Percentiles rank a stretch among this genome's conserved stretches.
These are phyloP conservation scores for Trametes hirsuta DNA, from an alignment of 1,284 basidiomycete species.

Conservation along the genomic window DNA sequence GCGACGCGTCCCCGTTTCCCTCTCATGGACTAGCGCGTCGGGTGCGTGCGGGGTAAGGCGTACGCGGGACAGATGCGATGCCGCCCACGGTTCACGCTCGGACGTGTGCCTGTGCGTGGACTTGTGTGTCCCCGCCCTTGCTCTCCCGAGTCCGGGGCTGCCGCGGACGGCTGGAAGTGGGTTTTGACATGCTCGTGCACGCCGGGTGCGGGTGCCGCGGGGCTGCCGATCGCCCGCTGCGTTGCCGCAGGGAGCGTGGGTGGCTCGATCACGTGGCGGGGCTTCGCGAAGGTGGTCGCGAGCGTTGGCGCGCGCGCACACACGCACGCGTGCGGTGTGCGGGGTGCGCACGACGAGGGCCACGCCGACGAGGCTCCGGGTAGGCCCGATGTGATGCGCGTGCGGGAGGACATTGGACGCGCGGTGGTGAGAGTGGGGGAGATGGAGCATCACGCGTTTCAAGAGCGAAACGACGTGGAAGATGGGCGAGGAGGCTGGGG, in stretches of 20 bases:
- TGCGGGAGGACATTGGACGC: neutral
- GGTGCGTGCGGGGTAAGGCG: conserved; percentile 3
- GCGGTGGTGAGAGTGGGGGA: neutral
- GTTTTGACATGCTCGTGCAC: neutral
- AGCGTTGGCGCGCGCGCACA: neutral
- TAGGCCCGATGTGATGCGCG: conserved; percentile 3
- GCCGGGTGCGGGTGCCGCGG: neutral
- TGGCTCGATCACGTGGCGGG: conserved; percentile 9
- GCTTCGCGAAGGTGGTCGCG: neutral
- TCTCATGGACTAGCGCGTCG: neutral
- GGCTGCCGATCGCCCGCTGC: conserved; percentile 5
- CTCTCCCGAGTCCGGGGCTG: neutral
- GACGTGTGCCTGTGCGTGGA: conserved; percentile 18
- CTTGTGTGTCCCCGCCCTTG: conserved; percentile 4
- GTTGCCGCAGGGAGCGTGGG: neutral
- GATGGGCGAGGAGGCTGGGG: neutral
- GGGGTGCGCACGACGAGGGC: neutral
- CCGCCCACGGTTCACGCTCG: neutral
- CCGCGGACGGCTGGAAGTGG: neutral
- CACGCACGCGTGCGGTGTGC: neutral
- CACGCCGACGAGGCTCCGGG: neutral
- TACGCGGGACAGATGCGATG: conserved; percentile 4
- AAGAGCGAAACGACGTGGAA: conserved; percentile 1
- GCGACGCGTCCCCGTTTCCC: neutral
- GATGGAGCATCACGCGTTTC: conserved; percentile 22